phyloP scores from a whole-genome alignment of 2,329 filamentous ascomycete species.

The Colletotrichum kahawae region DNA sequence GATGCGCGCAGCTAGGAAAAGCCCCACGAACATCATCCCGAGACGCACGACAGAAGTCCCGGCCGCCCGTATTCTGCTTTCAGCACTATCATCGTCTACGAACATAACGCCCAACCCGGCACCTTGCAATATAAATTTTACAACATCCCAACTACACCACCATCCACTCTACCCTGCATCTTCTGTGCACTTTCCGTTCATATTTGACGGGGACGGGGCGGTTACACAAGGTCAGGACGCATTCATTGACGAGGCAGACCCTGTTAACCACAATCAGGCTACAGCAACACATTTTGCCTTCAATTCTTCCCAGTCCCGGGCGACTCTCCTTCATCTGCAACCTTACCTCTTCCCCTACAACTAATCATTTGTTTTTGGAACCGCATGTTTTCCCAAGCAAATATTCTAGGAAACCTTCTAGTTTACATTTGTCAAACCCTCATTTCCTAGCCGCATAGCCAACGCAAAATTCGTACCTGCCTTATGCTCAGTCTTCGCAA shows the following conservation, averaged over 20 bases:
- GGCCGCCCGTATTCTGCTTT: background rate
- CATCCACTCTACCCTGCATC: background rate
- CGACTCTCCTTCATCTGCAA: background rate
- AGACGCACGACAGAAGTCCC: too few species aligned
- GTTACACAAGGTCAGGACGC: background rate
- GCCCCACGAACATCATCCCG: too few species aligned
- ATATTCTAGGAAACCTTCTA: background rate
- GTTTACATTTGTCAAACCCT: background rate
- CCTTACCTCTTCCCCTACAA: background rate
- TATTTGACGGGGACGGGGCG: background rate
- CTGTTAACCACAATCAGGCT: background rate
- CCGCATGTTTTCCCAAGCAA: background rate
- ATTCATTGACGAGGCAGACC: background rate
- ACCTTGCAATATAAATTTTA: background rate
- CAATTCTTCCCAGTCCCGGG: background rate
- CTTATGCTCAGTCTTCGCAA: too few species aligned
- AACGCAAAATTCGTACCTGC: background rate
- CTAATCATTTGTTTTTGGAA: background rate
- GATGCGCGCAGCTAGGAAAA: too few species aligned
- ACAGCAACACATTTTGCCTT: background rate
- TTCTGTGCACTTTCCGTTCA: background rate
- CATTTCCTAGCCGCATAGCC: background rate
- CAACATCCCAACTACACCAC: background rate
- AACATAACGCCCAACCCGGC: background rate
- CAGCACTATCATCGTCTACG: background rate